These are phyloP conservation scores for Podospora sp. DNA, from an alignment of 495 filamentous ascomycete genomes.

Conservation along the genomic window DNA sequence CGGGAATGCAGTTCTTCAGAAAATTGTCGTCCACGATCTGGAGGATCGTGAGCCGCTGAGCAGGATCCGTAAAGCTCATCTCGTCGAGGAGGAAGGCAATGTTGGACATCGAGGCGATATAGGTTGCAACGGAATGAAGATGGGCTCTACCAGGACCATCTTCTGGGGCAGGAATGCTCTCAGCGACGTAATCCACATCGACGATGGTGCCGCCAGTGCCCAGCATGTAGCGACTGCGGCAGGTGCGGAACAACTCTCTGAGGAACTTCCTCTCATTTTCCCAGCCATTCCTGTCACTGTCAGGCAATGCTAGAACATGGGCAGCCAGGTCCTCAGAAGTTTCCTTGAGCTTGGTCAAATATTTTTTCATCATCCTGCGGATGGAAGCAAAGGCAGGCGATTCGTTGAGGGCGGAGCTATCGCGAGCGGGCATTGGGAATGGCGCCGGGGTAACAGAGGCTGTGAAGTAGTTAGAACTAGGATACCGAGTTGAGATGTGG, in stretches of 20 bases:
- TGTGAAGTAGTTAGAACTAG: too few relatives aligned
- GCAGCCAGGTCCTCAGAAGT: not conserved
- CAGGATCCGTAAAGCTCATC: constrained; percentile 3
- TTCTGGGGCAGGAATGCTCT: not conserved
- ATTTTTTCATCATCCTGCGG: not conserved
- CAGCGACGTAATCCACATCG: not conserved
- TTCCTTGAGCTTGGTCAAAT: not conserved
- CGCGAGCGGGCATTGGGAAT: not conserved
- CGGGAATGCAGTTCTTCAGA: constrained; percentile 17
- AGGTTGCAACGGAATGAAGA: not conserved
- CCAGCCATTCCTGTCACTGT: not conserved
- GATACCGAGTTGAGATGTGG: too few relatives aligned
- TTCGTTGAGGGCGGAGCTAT: not conserved
- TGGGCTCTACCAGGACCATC: not conserved
- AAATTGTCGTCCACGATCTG: constrained; percentile 23
- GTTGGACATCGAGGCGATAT: constrained; percentile 26
- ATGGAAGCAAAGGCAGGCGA: not conserved
- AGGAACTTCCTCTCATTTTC: not conserved
- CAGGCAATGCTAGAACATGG: not conserved
- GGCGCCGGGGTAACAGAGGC: too few relatives aligned
- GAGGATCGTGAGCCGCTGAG: constrained; percentile 14
- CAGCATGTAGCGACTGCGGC: too few relatives aligned
- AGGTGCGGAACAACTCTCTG: too few relatives aligned
- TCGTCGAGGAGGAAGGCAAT: constrained; percentile 28
- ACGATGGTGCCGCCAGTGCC: not conserved